A percentile compares a stretch with the other conserved stretches of the same genome.
Conservation (phyloP, 1,284 basidiomycete genomes). For the Microbotryum silenes-acaulis region DNA sequence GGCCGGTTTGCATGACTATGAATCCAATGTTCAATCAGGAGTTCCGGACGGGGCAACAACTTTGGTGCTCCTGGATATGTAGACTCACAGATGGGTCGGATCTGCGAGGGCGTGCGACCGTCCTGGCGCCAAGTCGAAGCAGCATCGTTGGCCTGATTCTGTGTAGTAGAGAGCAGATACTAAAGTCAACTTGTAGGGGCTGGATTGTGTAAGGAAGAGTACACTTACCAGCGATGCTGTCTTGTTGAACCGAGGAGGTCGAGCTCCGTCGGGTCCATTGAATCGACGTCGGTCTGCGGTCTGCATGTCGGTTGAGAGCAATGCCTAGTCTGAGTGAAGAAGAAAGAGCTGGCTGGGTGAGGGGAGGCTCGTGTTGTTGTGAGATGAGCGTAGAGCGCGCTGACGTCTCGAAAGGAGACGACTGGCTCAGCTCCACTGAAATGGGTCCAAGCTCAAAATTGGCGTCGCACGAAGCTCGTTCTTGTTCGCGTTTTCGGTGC, state of each 20-base stretch:
- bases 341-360: too few species aligned
- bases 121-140: slow-evolving; percentile 43
- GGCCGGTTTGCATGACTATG: slow-evolving; percentile 75
- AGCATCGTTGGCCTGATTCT: neutral
- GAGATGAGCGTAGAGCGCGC: too few species aligned
- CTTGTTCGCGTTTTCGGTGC: too few species aligned
- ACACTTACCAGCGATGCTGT: neutral
- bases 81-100: slow-evolving; percentile 72
- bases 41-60: neutral
- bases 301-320: slow-evolving; percentile 10
- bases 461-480: too few species aligned
- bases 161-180: too few species aligned
- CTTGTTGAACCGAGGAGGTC: slow-evolving; percentile 55
- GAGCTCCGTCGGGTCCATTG: slow-evolving; percentile 76
- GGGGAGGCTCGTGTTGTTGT: too few species aligned
- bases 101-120: slow-evolving; percentile 53
- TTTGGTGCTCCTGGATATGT: neutral
- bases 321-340: neutral
- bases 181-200: slow-evolving; percentile 10
- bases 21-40: slow-evolving; percentile 5
- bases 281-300: slow-evolving; percentile 67
- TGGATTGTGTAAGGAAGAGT: too few species aligned
- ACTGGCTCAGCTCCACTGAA: too few species aligned
- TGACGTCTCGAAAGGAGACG: too few species aligned
- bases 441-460: too few species aligned